These are phyloP conservation scores for Globisporangium solare DNA, from an alignment of 352 stramenopile genomes.

Conservation along the genomic window DNA sequence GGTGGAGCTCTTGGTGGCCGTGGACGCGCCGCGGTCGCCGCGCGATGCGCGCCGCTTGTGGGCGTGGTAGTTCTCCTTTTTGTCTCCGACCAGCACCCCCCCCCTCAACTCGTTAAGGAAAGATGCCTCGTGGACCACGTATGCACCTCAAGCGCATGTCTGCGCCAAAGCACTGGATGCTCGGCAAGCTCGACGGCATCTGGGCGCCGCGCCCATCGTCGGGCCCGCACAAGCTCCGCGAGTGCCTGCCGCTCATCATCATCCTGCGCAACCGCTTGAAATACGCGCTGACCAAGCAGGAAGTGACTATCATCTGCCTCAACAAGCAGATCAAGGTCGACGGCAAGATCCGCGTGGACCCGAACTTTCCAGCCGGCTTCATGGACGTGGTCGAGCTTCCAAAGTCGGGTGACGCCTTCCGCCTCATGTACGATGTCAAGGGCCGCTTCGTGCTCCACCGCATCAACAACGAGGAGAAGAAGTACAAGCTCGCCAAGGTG, in stretches of 20 bases:
- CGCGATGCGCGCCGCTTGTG: not conserved
- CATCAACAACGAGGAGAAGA: slow-evolving; percentile 95
- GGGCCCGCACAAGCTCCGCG: slow-evolving; percentile 97
- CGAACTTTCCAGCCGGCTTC: slow-evolving; percentile 98
- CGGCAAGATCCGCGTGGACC: slow-evolving; percentile 95
- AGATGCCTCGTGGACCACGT: slow-evolving; percentile 82
- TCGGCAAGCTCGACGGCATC: slow-evolving; percentile 89
- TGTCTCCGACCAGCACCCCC: slow-evolving; percentile 26
- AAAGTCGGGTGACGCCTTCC: slow-evolving; percentile 97
- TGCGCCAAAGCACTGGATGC: slow-evolving; percentile 88
- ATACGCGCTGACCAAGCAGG: slow-evolving; percentile 98
- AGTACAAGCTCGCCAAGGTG: slow-evolving; percentile 99
- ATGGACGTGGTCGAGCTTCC: slow-evolving; percentile 99
- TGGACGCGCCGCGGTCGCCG: too few species aligned
- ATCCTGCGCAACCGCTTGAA: slow-evolving; percentile 99
- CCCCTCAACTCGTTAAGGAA: slow-evolving; percentile 14
- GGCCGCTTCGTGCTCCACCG: slow-evolving; percentile 98
- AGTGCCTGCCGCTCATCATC: slow-evolving; percentile 97
- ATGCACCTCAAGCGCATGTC: slow-evolving; percentile 88
- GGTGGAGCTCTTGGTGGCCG: not conserved
- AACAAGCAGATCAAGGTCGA: slow-evolving; percentile 99
- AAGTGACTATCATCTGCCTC: slow-evolving; percentile 99
- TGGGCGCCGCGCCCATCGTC: slow-evolving; percentile 92
- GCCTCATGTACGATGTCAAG: slow-evolving; percentile 98
- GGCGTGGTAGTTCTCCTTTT: slow-evolving; percentile 53